These are phyloP conservation scores for Penicillium sp. DNA, from an alignment of 2,329 filamentous ascomycete species.

Conservation along the genomic window DNA sequence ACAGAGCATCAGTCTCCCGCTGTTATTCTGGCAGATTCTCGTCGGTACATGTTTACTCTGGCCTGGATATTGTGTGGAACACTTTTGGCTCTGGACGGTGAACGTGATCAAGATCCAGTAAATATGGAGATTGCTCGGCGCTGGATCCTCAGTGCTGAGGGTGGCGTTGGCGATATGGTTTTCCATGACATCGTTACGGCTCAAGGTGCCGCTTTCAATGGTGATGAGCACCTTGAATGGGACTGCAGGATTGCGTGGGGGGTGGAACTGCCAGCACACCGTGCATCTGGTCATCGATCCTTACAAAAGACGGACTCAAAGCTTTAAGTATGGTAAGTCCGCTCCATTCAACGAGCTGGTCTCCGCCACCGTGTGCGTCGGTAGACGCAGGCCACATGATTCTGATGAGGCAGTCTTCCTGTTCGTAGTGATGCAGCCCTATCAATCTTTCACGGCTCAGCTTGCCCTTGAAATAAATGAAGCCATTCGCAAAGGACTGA, in stretches of 20 bases:
- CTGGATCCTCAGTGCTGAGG: constrained; percentile 35
- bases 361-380: constrained; percentile 15
- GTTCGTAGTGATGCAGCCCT: constrained; percentile 16
- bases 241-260: constrained; percentile 26
- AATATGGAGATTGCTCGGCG: constrained; percentile 37
- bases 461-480: constrained; percentile 12
- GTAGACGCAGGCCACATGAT: constrained; percentile 9
- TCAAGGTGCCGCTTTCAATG: not conserved
- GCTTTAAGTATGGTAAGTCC: constrained; percentile 25
- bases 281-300: constrained; percentile 23
- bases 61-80: constrained; percentile 37
- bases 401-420: constrained; percentile 14
- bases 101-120: constrained; percentile 32
- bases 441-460: constrained; percentile 4
- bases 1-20: constrained; percentile 13
- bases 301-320: constrained; percentile 17
- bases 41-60: constrained; percentile 37
- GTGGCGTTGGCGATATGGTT: constrained; percentile 31
- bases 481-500: constrained; percentile 15
- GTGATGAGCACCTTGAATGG: constrained; percentile 20
- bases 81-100: constrained; percentile 41
- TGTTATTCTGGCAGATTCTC: constrained; percentile 29
- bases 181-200: constrained; percentile 24
- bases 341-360: constrained; percentile 33
- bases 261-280: constrained; percentile 16